These are phyloP conservation scores for Aspergillus fijiensis DNA, from an alignment of 2,329 filamentous ascomycete species.

Conservation along the genomic window DNA sequence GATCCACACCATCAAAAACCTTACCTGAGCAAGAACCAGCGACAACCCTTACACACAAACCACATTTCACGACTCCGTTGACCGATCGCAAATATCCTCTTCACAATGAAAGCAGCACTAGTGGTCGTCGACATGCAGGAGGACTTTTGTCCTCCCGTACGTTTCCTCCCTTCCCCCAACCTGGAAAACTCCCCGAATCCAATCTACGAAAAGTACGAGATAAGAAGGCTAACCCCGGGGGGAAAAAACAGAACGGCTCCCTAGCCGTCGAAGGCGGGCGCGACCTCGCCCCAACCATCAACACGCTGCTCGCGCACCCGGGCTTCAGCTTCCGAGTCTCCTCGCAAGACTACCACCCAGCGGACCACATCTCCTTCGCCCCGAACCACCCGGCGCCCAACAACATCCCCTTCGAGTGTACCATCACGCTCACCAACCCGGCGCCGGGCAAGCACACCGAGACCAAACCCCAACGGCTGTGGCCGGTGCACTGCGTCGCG, in stretches of 20 bases:
- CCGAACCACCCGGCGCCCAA: constrained; percentile 66
- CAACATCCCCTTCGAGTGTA: constrained; percentile 67
- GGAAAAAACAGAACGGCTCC: constrained; percentile 65
- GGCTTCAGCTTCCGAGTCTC: constrained; percentile 71
- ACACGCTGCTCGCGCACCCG: constrained; percentile 68
- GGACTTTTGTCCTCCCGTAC: constrained; percentile 88
- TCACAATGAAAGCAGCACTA: constrained; percentile 51
- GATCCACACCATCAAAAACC: not conserved
- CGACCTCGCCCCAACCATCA: constrained; percentile 68
- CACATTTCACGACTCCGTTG: too few species aligned
- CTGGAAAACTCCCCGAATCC: constrained; percentile 2
- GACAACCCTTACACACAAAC: not conserved
- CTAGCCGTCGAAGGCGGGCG: constrained; percentile 77
- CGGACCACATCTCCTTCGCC: constrained; percentile 83
- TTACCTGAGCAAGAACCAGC: not conserved
- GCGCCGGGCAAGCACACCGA: constrained; percentile 55
- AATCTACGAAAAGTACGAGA: too few species aligned
- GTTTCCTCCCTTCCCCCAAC: constrained; percentile 29
- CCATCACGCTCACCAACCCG: constrained; percentile 57
- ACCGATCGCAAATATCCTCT: not conserved
- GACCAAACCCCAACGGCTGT: constrained; percentile 68
- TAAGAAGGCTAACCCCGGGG: not conserved
- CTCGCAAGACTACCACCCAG: constrained; percentile 90
- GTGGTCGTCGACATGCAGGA: constrained; percentile 88
- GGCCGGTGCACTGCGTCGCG: constrained; percentile 89